Base-by-base conservation (phyloP, 2,329 filamentous ascomycete genomes). In the Escovopsis sp. region DNA sequence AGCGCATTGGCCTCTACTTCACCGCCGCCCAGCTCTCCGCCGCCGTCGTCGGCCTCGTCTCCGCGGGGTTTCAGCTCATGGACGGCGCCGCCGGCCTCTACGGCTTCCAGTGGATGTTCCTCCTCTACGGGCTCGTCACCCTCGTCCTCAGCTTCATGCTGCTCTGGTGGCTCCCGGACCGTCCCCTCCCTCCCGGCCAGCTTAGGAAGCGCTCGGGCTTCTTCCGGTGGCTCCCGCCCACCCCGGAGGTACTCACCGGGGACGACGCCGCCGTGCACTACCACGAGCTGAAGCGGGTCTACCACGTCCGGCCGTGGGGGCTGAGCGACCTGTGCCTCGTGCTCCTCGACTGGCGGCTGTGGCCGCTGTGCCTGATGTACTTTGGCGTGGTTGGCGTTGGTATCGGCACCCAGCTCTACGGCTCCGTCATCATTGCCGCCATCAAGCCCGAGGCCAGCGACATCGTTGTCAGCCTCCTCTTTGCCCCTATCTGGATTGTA, bases 381-480 rank as follows among this genome's bases (percentile, higher is more conserved):
- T 93, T 94, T 59, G 86, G 86, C 15, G 86, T 94, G 3, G 86
- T 94, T 1, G 86, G 86, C 16, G 86, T 93, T 3, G 86, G 86
- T 8, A 93, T 93, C 42, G 86, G 85, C 31, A 86, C 84, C 1
- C 85, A 93, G 58, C 73, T 82, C 32, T 94, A 94, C 51, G 83
- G 80, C 23, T 88, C 79, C 3, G 74, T 93, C 44, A 93, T 94
- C 47, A 90, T 94, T 48, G 68, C 72, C 13, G 72, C 76, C 9
- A 90, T 90, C 49, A 76, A 87, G 50, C 73, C 82, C 1, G 60
- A 60, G 0, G 75, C 92, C 39, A 83, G 72, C 3, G 74, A 74
- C 18, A 70, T 93, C 21, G 67, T 83, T 43, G 68, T 93, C 42
- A 88, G 81, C 59, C 61, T 94, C 48, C 66, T 94, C 19, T 87